Conservation (phyloP, 257 asterid species). For the Solanum rostratum region DNA sequence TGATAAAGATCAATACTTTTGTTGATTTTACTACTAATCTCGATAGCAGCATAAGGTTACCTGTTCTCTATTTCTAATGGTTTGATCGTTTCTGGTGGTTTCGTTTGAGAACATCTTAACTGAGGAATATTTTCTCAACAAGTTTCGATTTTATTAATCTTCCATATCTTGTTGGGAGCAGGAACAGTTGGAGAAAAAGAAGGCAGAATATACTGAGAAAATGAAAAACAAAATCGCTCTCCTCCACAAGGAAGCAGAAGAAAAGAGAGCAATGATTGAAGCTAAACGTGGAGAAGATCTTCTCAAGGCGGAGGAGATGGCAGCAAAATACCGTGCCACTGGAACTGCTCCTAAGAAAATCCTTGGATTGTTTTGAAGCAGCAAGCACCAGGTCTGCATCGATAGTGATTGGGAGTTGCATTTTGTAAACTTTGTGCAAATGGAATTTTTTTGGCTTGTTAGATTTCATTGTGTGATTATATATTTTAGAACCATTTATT, state of each 20-base stretch:
- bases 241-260: constrained; percentile 76
- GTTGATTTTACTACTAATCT: background rate
- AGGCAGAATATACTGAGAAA: constrained; percentile 64
- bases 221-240: constrained; percentile 65
- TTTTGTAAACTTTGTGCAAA: constrained; percentile 23
- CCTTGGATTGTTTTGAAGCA: constrained; percentile 59
- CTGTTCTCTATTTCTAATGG: background rate
- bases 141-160: background rate
- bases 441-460: constrained; percentile 10
- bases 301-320: constrained; percentile 81
- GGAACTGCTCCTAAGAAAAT: constrained; percentile 83
- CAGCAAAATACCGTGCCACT: constrained; percentile 82
- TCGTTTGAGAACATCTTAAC: background rate
- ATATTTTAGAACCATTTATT: constrained; percentile 21
- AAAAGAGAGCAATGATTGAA: constrained; percentile 59
- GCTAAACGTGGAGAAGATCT: constrained; percentile 81
- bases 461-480: constrained; percentile 22
- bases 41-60: background rate
- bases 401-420: constrained; percentile 10
- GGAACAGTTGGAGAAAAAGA: constrained; percentile 81
- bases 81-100: background rate
- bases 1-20: background rate
- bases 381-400: constrained; percentile 5
- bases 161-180: background rate
- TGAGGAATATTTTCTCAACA: background rate